Evolutionary conservation across 192 early-diverging fungal species (phyloP).

Genomic region (Endogone sp.): DNA sequence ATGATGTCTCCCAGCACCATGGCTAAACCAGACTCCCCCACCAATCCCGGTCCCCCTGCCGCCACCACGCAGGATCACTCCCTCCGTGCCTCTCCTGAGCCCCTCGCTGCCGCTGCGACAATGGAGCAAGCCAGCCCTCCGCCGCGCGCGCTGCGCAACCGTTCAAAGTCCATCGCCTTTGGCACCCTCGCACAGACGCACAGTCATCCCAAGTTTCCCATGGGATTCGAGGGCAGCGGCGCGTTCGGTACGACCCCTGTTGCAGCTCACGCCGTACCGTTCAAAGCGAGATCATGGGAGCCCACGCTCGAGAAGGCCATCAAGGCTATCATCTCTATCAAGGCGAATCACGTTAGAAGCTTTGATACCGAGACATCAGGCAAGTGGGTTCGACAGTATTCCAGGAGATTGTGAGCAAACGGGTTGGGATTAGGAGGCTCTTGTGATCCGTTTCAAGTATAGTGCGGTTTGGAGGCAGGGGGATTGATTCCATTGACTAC

Average conservation of each 20-base stretch:
- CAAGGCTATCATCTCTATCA: slow-evolving; percentile 74
- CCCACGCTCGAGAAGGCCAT: slow-evolving; percentile 67
- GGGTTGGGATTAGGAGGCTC: not conserved
- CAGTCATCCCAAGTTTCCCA: slow-evolving; percentile 6
- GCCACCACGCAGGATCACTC: not conserved
- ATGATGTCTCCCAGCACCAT: not conserved
- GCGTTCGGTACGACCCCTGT: not conserved
- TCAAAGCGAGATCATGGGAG: slow-evolving; percentile 52
- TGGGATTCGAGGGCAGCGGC: not conserved
- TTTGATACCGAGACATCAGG: slow-evolving; percentile 79
- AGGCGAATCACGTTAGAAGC: slow-evolving; percentile 69
- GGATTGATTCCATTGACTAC: not conserved
- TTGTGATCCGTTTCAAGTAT: not conserved
- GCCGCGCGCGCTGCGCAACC: slow-evolving; percentile 4
- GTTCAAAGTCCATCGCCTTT: slow-evolving; percentile 30
- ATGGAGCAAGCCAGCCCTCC: not conserved
- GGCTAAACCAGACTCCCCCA: not conserved
- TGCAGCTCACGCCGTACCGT: slow-evolving; percentile 12
- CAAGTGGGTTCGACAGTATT: too few species aligned
- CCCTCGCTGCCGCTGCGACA: not conserved
- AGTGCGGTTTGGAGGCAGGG: not conserved
- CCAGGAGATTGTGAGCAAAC: slow-evolving; percentile 5
- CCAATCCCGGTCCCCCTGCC: not conserved
- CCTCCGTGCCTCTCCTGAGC: not conserved
- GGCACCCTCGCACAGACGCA: slow-evolving; percentile 19